phyloP scores from a whole-genome alignment of 2,329 filamentous ascomycete genomes.

The Xylaria sp. region DNA sequence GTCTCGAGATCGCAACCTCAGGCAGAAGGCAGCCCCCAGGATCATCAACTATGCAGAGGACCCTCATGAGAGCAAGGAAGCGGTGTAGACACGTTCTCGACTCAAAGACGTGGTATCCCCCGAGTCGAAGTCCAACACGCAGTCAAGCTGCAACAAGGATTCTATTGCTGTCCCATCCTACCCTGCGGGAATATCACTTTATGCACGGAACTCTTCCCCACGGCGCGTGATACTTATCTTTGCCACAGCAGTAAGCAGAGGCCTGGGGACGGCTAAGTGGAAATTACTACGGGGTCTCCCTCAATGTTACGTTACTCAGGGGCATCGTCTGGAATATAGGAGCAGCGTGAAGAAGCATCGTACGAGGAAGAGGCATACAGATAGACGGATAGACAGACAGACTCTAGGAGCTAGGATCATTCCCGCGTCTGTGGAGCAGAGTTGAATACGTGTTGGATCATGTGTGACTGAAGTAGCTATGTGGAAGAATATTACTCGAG shows the following conservation, averaged over 20 bases:
- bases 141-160: not conserved
- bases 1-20: not conserved
- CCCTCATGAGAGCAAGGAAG: not conserved
- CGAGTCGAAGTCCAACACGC: not conserved
- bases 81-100: not conserved
- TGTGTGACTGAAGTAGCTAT: not conserved
- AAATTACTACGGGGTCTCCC: not conserved
- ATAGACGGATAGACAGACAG: not conserved
- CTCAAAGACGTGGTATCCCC: not conserved
- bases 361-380: not conserved
- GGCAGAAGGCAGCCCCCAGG: not conserved
- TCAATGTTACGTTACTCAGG: slow-evolving; percentile 1
- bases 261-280: not conserved
- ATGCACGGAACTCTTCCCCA: not conserved
- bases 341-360: not conserved
- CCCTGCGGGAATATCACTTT: not conserved
- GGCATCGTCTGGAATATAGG: not conserved
- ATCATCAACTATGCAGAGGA: slow-evolving; percentile 1
- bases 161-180: not conserved
- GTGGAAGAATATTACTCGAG: not conserved
- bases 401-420: not conserved
- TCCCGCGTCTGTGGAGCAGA: not conserved
- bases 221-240: slow-evolving; percentile 5
- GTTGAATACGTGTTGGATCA: no score
- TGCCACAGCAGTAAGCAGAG: slow-evolving; percentile 4